Conservation (phyloP, 2,329 filamentous ascomycete genomes). For the Penicillium sp. region DNA sequence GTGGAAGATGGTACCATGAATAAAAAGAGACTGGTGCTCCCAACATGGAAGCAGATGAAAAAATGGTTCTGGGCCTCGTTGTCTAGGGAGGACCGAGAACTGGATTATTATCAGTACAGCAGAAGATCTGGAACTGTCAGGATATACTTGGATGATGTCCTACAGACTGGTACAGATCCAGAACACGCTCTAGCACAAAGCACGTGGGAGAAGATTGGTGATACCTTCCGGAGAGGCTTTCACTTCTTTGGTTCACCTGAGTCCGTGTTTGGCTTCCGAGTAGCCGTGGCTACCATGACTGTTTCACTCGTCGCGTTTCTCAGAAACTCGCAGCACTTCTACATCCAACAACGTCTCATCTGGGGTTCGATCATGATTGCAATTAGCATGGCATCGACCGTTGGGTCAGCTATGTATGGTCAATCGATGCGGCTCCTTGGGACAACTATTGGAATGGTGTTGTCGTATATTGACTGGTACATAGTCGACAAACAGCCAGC, state of each 20-base stretch:
- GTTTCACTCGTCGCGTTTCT: not conserved
- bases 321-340: constrained; percentile 1
- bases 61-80: not conserved
- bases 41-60: not conserved
- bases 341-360: constrained; percentile 1
- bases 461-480: constrained; percentile 1
- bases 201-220: not conserved
- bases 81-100: not conserved
- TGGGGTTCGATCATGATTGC: constrained; percentile 4
- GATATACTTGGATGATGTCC: not conserved
- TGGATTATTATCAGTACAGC: not conserved
- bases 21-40: not conserved
- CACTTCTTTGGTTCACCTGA: constrained; percentile 1
- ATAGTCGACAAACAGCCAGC: not conserved
- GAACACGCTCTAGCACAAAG: not conserved
- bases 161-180: not conserved
- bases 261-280: not conserved
- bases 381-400: not conserved
- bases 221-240: not conserved
- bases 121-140: not conserved
- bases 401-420: not conserved
- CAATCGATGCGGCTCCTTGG: not conserved
- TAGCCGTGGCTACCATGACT: not conserved
- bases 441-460: not conserved
- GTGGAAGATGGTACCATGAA: not conserved